Evolutionary conservation across 2,329 filamentous ascomycete genomes (phyloP), one percentile per base, ranked within the genome.

Genomic region (Verticillium tricorpus): DNA sequence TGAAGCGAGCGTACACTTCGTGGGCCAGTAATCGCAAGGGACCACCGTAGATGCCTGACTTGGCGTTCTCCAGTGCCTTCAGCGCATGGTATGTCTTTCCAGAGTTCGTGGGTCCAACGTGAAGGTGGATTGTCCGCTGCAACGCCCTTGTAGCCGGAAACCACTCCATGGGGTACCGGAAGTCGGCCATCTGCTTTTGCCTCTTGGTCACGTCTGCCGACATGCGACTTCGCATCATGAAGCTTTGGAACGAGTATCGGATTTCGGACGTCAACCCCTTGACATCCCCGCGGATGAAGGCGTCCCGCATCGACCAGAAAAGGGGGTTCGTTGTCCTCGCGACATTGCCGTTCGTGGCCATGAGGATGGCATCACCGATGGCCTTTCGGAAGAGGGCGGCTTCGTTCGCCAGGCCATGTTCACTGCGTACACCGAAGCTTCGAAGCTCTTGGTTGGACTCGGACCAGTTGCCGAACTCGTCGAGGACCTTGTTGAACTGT

Each of bases 61-160:
- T 82, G 2, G 89, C 89, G 58, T 85, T 81, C 72, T 97, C 92
- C 12, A 99, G 82, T 14, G 90, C 87, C 76, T 96, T 89, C 65
- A 99, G 78, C 0, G 95, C 96, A 72, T 93, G 90, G 72, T 98
- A 99, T 0, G 96, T 99, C 80, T 99, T 99, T 62, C 95, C 95
- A 0, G 95, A 98, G 74, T 99, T 99, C 2, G 95, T 99, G 1
- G 95, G 95, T 0, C 95, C 95, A 58, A 99, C 93, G 69, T 99
- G 95, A 22, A 99, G 80, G 77, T 98, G 92, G 50, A 99, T 84
- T 0, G 87, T 94, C 55, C 95, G 84, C 70, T 93, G 91, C 68
- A 95, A 81, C 56, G 86, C 82, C 62, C 96, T 85, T 1, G 95
- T 95, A 4, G 85, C 87, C 0, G 94, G 92, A 71, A 89, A 98